These are phyloP conservation scores for Pichia scutulata DNA, from an alignment of 805 yeast genomes.

Conservation along the genomic window DNA sequence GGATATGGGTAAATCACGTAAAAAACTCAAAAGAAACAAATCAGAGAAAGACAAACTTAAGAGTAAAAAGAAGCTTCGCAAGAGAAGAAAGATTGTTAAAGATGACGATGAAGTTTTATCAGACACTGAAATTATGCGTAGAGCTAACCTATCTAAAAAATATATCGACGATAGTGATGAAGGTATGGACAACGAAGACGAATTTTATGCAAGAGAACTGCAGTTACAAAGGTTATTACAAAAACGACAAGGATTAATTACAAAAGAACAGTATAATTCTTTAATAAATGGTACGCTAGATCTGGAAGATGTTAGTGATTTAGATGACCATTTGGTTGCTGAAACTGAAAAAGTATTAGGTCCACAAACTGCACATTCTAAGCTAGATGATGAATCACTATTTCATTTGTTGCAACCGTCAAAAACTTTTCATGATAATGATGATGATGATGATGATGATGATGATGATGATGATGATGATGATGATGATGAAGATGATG, in stretches of 20 bases:
- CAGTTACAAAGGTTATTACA: slow-evolving; percentile 33
- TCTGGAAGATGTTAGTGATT: slow-evolving; percentile 6
- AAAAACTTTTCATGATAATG: background rate
- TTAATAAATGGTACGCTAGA: slow-evolving; percentile 6
- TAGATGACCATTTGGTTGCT: slow-evolving; percentile 8
- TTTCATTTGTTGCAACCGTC: background rate
- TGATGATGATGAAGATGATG: too few relatives aligned
- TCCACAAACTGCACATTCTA: slow-evolving; percentile 1
- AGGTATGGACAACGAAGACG: slow-evolving; percentile 45
- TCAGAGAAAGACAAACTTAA: slow-evolving; percentile 5
- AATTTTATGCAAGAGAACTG: slow-evolving; percentile 51
- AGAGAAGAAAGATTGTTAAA: slow-evolving; percentile 16
- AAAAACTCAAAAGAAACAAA: slow-evolving; percentile 4
- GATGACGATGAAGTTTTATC: slow-evolving; percentile 23
- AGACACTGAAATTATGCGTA: slow-evolving; percentile 10
- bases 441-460: background rate
- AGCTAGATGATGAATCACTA: background rate
- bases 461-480: slow-evolving; percentile 2
- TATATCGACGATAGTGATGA: slow-evolving; percentile 57
- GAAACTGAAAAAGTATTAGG: background rate
- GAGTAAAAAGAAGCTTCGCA: slow-evolving; percentile 5
- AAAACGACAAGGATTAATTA: slow-evolving; percentile 20
- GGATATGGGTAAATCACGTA: slow-evolving; percentile 9
- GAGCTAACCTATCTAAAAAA: slow-evolving; percentile 39
- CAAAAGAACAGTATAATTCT: slow-evolving; percentile 22